A percentile compares a stretch with the other conserved stretches of the same genome.
Evolutionary conservation across 148 eudicot species (phyloP).

Genomic region (Vaccinium vitisidaea): DNA sequence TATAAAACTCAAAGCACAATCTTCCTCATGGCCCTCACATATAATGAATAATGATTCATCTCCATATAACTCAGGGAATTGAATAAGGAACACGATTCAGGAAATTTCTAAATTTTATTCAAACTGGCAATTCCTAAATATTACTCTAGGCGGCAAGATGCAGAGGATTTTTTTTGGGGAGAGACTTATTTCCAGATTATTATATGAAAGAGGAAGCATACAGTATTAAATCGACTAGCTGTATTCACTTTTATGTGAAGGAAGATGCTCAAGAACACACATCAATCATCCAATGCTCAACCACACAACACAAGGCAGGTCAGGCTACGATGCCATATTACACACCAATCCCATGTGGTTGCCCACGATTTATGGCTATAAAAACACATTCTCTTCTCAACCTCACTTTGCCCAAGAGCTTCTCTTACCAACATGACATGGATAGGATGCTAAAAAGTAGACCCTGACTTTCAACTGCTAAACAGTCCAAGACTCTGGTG

Average conservation of each 20-base stretch:
- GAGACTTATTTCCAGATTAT: not conserved
- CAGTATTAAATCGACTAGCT: not conserved
- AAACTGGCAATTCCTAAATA: not conserved
- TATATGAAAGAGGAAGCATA: not conserved
- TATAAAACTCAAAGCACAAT: not conserved
- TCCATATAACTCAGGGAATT: not conserved
- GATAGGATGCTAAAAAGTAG: not conserved
- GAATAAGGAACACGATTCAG: not conserved
- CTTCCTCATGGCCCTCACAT: not conserved
- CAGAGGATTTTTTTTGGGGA: not conserved
- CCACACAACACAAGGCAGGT: not conserved
- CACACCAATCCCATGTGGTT: not conserved
- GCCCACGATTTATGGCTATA: not conserved
- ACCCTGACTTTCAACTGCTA: not conserved
- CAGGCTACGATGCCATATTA: not conserved
- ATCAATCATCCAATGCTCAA: not conserved
- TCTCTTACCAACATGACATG: not conserved
- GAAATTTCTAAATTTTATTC: not conserved
- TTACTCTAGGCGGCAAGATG: not conserved
- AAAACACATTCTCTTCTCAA: not conserved
- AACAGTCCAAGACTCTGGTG: not conserved
- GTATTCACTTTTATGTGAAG: not conserved
- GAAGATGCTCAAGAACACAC: not conserved
- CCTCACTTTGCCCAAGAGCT: not conserved
- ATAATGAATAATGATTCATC: not conserved